Evolutionary conservation across 179 eudicot genomes (phyloP), one percentile per base, ranked within the genome.

Genomic region (Spinacia oleracea): DNA sequence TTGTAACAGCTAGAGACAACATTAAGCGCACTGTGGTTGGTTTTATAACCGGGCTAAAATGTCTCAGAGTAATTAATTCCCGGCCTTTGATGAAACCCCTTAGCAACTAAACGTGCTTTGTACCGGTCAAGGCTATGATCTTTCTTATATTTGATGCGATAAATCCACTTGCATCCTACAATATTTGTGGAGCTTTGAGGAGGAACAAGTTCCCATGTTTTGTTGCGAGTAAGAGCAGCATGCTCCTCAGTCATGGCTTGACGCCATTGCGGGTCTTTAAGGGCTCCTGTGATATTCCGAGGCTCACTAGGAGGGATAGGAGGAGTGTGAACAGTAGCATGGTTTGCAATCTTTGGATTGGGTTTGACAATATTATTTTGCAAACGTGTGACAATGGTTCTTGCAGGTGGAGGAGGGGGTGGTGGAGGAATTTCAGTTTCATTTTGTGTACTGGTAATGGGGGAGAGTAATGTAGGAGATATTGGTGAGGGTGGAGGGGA

Each of bases 291-390:
- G 16, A 65, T 65, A 6, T 65, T 65, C 14, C 70, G 42, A 1
- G 70, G 70, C 21, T 32, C 70, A 34, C 50, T 45, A 45, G 15
- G 50, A 45, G 15, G 15, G 50, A 16, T 3, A 27, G 70, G 42
- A 2, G 31, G 42, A 32, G 43, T 11, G n/a, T 64, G 43, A 65
- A 1, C 31, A 32, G 21, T 65, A 16, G 70, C 31, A 5, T 23
- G 34, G 34, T 65, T 9, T 12, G 42, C 70, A 65, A 1, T 32
- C 16, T 29, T 65, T 1, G n/a, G 70, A 32, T 65, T 65, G 21
- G 70, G 70, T 34, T 65, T 65, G 0, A 65, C 43, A 65, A 65
- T 65, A 16, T 65, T 65, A 65, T 65, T 65, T 65, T 32, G 70
- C 3, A 65, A 34, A 32, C 70, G 42, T 32, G 70, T 65, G 6